Percentiles rank a stretch among this genome's conserved stretches.
phyloP scores from a whole-genome alignment of 805 yeast species.

The Kluyveromyces starmeri region DNA sequence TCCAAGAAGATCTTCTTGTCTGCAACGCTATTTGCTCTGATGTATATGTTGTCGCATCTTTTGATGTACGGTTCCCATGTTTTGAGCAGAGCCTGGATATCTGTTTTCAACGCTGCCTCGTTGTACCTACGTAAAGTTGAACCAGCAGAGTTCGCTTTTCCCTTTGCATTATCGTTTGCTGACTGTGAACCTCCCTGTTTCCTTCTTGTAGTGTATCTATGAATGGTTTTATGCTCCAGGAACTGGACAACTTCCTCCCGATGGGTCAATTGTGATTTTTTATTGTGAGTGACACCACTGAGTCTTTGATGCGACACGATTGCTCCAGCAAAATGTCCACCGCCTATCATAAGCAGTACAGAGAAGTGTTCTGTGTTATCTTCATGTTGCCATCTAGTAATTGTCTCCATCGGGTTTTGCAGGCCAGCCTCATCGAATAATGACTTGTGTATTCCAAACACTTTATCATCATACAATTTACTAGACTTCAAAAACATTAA shows the following conservation, averaged over 20 bases:
- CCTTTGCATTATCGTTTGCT: conserved; percentile 84
- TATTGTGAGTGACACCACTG: conserved; percentile 47
- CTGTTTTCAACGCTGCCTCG: conserved; percentile 73
- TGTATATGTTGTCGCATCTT: conserved; percentile 60
- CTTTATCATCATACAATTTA: conserved; percentile 35
- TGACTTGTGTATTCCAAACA: conserved; percentile 62
- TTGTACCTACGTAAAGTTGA: conserved; percentile 81
- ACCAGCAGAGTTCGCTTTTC: conserved; percentile 96
- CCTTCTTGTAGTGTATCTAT: conserved; percentile 89
- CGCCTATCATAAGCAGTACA: conserved; percentile 88
- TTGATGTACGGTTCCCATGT: conserved; percentile 56
- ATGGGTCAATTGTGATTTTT: conserved; percentile 38
- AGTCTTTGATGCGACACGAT: conserved; percentile 65
- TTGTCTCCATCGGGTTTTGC: conserved; percentile 40
- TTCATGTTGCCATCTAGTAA: conserved; percentile 32
- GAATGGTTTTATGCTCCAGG: conserved; percentile 75
- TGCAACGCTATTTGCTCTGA: conserved; percentile 70
- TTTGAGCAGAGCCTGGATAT: conserved; percentile 58
- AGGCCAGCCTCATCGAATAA: conserved; percentile 40
- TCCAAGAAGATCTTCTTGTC: conserved; percentile 58
- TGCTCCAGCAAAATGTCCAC: conserved; percentile 98
- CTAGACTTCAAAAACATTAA: conserved; percentile 48
- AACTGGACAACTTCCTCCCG: conserved; percentile 57
- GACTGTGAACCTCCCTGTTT: conserved; percentile 97
- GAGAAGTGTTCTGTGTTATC: conserved; percentile 35